Evolutionary conservation across 257 asterid species (phyloP).

Genomic region (Ilex aquifolium): DNA sequence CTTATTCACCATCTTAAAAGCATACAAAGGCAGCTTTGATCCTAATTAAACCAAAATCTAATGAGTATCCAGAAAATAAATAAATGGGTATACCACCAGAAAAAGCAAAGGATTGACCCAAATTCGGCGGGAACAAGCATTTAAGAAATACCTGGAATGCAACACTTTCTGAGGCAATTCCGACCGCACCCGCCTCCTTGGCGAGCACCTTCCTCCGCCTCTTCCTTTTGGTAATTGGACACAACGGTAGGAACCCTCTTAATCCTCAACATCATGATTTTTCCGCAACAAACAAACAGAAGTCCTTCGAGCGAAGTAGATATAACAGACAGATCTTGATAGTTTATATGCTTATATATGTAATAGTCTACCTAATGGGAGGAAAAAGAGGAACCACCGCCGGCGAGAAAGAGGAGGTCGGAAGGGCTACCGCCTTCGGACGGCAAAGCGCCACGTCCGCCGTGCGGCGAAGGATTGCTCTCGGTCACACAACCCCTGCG

Average conservation of each 20-base stretch:
- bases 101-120: neutral
- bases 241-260: constrained; percentile 2
- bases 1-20: constrained; percentile 1
- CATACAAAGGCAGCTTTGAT: constrained; percentile 3
- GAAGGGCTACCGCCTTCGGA: constrained; percentile 6
- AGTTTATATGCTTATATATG: neutral
- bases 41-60: neutral
- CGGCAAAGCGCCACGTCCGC: constrained; percentile 5
- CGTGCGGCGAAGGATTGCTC: constrained; percentile 6
- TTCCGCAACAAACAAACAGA: neutral
- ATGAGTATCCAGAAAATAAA: neutral
- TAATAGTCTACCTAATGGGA: neutral
- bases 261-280: constrained; percentile 1
- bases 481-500: constrained; percentile 3
- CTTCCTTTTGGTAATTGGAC: constrained; percentile 3
- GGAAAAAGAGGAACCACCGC: neutral
- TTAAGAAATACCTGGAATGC: neutral
- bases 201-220: constrained; percentile 2
- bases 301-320: neutral
- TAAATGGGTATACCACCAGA: neutral
- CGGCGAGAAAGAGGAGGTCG: constrained; percentile 5
- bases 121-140: too few species aligned
- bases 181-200: constrained; percentile 5
- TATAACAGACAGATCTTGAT: neutral
- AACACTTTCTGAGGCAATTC: constrained; percentile 2